These are phyloP conservation scores for Barnettozyma californica DNA, from an alignment of 805 yeast species.

Conservation along the genomic window DNA sequence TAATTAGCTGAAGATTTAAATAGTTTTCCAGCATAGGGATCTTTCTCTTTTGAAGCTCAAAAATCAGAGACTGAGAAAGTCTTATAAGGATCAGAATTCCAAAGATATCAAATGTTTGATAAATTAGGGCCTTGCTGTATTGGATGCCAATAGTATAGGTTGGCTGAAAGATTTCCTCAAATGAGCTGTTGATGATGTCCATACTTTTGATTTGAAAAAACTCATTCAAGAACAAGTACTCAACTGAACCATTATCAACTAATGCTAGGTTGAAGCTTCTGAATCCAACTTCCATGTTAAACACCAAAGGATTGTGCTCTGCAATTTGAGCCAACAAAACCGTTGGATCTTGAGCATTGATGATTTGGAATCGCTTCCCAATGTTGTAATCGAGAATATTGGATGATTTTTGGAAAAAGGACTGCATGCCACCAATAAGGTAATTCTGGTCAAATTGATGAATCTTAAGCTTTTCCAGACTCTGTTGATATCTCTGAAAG, in stretches of 20 bases:
- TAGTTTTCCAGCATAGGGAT: conserved; percentile 71
- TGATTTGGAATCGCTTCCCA: conserved; percentile 49
- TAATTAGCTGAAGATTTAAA: conserved; percentile 56
- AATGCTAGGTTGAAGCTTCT: conserved; percentile 69
- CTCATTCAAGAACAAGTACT: conserved; percentile 65
- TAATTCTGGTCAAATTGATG: conserved; percentile 49
- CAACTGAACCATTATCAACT: conserved; percentile 71
- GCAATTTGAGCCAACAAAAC: conserved; percentile 83
- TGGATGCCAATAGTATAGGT: conserved; percentile 45
- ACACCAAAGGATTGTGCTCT: conserved; percentile 60
- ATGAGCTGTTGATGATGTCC: conserved; percentile 39
- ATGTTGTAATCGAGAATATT: conserved; percentile 27
- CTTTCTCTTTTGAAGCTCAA: conserved; percentile 60
- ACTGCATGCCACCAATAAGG: conserved; percentile 42
- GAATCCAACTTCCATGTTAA: conserved; percentile 70
- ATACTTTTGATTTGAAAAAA: conserved; percentile 48
- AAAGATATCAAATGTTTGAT: conserved; percentile 58
- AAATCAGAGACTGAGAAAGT: conserved; percentile 57
- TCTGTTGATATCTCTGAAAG: conserved; percentile 69
- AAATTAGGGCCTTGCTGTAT: conserved; percentile 38
- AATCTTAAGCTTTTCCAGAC: conserved; percentile 59
- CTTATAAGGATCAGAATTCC: conserved; percentile 76
- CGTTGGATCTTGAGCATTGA: conserved; percentile 49
- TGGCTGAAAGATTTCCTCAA: conserved; percentile 46
- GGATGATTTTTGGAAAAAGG: conserved; percentile 13